A percentile compares a stretch with the other conserved stretches of the same genome.
phyloP scores from a whole-genome alignment of 768 basidiomycete genomes.

The Lactarius sp. region DNA sequence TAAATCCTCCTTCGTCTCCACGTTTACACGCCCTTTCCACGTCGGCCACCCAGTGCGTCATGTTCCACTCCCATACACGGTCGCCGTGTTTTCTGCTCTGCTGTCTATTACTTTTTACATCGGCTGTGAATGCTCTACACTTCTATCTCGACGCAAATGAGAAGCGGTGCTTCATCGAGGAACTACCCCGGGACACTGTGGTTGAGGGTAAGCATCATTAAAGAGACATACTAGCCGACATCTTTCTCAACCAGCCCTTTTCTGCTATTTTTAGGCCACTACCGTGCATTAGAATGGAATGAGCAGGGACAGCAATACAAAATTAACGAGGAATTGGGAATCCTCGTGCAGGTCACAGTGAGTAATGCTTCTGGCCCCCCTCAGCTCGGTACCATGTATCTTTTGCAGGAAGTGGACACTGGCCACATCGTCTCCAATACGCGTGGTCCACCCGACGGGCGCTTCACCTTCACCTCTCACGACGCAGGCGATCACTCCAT shows the following conservation, averaged over 20 bases:
- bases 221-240: not conserved
- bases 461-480: conserved; percentile 97
- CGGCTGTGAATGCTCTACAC: conserved; percentile 71
- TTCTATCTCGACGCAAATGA: conserved; percentile 96
- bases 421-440: conserved; percentile 82
- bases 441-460: conserved; percentile 83
- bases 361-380: conserved; percentile 30
- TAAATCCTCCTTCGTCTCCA: not conserved
- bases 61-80: conserved; percentile 9
- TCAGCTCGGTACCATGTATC: not conserved
- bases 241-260: not conserved
- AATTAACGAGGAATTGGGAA: conserved; percentile 73
- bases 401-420: conserved; percentile 73
- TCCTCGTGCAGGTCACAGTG: conserved; percentile 88
- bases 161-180: conserved; percentile 93
- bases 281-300: conserved; percentile 88
- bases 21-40: not conserved
- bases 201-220: conserved; percentile 66
- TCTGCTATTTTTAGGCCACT: conserved; percentile 59
- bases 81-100: conserved; percentile 32
- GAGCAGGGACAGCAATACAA: conserved; percentile 64
- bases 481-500: conserved; percentile 96
- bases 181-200: conserved; percentile 91
- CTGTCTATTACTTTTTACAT: conserved; percentile 39
- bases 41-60: conserved; percentile 1